A percentile compares a stretch with the other conserved stretches of the same genome.
These are phyloP conservation scores for Globisporangium nagaii DNA, from an alignment of 352 stramenopile genomes.

Conservation along the genomic window DNA sequence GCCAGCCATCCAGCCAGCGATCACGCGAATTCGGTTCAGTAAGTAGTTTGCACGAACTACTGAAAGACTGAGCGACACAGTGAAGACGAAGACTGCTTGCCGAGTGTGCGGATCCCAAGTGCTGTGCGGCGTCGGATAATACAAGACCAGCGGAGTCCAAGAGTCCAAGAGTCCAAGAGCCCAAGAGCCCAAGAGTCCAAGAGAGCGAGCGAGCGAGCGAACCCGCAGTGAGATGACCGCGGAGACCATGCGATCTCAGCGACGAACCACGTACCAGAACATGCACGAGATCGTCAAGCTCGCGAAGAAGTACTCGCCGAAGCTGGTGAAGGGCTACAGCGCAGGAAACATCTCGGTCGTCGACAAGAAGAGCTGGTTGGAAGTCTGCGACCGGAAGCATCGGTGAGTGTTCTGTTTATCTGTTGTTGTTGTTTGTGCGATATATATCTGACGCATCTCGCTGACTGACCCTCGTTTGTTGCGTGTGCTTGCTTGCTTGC, in stretches of 20 bases:
- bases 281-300: constrained; percentile 88
- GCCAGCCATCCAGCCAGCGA: constrained; percentile 5
- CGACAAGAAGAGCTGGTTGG: constrained; percentile 89
- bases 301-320: constrained; percentile 85
- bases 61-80: constrained; percentile 25
- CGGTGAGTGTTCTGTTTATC: constrained; percentile 29
- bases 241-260: constrained; percentile 68
- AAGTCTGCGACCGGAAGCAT: constrained; percentile 87
- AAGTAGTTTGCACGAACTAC: constrained; percentile 30
- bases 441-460: neutral
- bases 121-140: constrained; percentile 42
- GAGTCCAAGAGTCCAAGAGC: neutral
- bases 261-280: constrained; percentile 76
- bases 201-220: too few species aligned
- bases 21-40: constrained; percentile 15
- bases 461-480: neutral
- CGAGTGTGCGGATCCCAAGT: constrained; percentile 29
- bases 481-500: neutral
- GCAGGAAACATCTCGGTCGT: constrained; percentile 87
- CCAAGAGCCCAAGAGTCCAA: too few species aligned
- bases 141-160: neutral
- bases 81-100: constrained; percentile 37
- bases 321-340: constrained; percentile 86
- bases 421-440: constrained; percentile 6
- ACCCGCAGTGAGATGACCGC: constrained; percentile 42